Evolutionary conservation across 2,329 filamentous ascomycete genomes (phyloP), one percentile per base, ranked within the genome.

Genomic region (Xylaria sp.): DNA sequence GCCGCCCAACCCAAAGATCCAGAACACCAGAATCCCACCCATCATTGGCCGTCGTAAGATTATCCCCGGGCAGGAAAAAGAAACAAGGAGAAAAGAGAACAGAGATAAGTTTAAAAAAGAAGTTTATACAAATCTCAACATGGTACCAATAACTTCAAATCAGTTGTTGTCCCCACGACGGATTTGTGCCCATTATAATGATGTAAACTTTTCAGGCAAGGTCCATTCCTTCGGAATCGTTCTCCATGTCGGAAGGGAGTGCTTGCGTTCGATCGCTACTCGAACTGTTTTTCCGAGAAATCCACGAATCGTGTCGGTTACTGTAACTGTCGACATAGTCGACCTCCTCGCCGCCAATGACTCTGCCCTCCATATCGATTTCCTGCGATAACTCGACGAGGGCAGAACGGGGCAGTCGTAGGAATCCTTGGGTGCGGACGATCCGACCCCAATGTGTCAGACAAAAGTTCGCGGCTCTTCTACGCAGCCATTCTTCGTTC

Each of bases 391-490:
- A 82, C 70, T 97, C 93, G 58, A 97, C 89, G 59, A 99, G 80
- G 19, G 91, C 90, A 55, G 83, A 79, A 57, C 90, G 87, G 58
- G 88, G 91, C 42, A 99, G 80, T 54, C 84, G 87, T 61, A 92
- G 81, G 78, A 97, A 99, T 0, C 90, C 92, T 39, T 88, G 83
- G 0, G 92, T 97, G 16, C 94, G 87, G 19, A 97, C 94, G 34
- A 99, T 85, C 52, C 94, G 87, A 56, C 94, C 94, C 92, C 94
- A 99, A 73, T 97, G 91, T 46, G 88, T 89, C 74, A 99, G 84
- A 71, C 92, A 97, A 75, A 95, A 97, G 52, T 81, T 81, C 0
- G 92, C 92, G 0, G 94, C 91, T 56, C 93, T 87, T 68, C 90
- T 90, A 72, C 92, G 90, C 46, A 99, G 82, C 92, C 92, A 97